Percentiles rank a stretch among this genome's conserved stretches.
phyloP scores from a whole-genome alignment of 2,329 filamentous ascomycete species.

The Aspergillus sp. region DNA sequence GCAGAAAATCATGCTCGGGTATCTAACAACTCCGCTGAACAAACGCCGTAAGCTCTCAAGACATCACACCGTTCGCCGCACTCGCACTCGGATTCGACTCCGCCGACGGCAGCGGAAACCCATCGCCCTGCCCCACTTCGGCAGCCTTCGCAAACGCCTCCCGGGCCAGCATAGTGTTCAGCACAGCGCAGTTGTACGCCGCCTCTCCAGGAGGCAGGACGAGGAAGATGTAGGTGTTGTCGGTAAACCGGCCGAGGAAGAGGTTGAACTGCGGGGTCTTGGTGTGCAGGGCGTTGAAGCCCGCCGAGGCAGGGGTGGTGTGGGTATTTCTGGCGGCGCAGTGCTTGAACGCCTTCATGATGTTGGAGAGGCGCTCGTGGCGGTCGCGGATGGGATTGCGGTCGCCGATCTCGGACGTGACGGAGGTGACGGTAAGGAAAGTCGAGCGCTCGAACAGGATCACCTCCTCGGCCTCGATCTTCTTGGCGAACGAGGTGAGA shows the following conservation, averaged over 20 bases:
- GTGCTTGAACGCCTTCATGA: slow-evolving; percentile 98
- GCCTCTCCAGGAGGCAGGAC: slow-evolving; percentile 86
- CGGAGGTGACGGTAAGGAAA: slow-evolving; percentile 90
- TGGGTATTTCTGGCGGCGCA: slow-evolving; percentile 40
- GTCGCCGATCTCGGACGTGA: slow-evolving; percentile 64
- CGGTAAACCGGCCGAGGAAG: slow-evolving; percentile 91
- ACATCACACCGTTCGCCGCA: slow-evolving; percentile 4
- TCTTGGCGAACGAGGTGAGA: slow-evolving; percentile 67
- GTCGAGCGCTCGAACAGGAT: slow-evolving; percentile 92
- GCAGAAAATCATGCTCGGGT: too few relatives aligned
- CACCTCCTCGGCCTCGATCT: slow-evolving; percentile 87
- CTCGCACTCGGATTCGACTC: slow-evolving; percentile 17
- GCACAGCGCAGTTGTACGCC: slow-evolving; percentile 77
- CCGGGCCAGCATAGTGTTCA: slow-evolving; percentile 81
- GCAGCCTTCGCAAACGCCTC: slow-evolving; percentile 65
- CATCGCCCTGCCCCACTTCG: slow-evolving; percentile 35
- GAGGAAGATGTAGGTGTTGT: slow-evolving; percentile 93
- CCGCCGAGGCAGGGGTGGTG: slow-evolving; percentile 33
- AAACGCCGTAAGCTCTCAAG: too few relatives aligned
- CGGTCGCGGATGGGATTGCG: slow-evolving; percentile 85
- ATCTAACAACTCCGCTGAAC: too few relatives aligned
- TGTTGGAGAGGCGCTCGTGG: slow-evolving; percentile 90
- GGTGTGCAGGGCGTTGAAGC: slow-evolving; percentile 39
- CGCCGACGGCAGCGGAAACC: slow-evolving; percentile 30
- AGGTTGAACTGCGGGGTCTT: slow-evolving; percentile 66